These are phyloP conservation scores for Dryas alaskensis DNA, from an alignment of 306 rosid species.

Conservation along the genomic window DNA sequence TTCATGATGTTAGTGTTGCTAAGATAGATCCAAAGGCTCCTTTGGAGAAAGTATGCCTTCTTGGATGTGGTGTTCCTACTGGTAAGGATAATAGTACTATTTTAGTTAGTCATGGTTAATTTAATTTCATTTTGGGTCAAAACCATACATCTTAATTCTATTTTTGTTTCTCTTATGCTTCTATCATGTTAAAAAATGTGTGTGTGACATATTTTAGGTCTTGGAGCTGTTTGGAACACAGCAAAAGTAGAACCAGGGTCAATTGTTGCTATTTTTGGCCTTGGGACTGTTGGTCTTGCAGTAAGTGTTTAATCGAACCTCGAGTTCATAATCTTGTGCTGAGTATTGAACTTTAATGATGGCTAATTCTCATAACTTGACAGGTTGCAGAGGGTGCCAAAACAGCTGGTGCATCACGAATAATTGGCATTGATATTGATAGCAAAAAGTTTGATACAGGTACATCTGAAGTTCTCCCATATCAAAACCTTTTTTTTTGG, in stretches of 20 bases:
- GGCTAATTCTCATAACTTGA: conserved; percentile 19
- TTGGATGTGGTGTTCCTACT: conserved; percentile 90
- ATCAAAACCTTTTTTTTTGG: neutral
- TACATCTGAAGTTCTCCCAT: conserved; percentile 27
- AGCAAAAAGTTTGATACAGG: conserved; percentile 71
- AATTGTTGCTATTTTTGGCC: conserved; percentile 86
- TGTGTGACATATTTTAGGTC: conserved; percentile 45
- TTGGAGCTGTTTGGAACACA: conserved; percentile 99
- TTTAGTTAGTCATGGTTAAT: neutral
- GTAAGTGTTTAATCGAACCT: conserved; percentile 44
- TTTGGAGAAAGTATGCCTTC: conserved; percentile 88
- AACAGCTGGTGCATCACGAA: conserved; percentile 85
- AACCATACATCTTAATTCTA: neutral
- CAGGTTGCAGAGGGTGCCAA: conserved; percentile 98
- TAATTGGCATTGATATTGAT: conserved; percentile 81
- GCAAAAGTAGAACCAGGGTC: conserved; percentile 92
- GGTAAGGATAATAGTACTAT: conserved; percentile 29
- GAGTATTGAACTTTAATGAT: conserved; percentile 19
- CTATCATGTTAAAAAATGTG: neutral
- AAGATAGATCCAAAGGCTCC: conserved; percentile 84
- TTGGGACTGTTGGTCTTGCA: conserved; percentile 93
- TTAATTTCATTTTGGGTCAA: neutral
- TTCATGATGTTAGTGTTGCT: conserved; percentile 94
- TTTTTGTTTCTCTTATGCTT: neutral
- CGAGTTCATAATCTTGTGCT: conserved; percentile 17